Percentiles rank a stretch among this genome's conserved stretches.
Conservation (phyloP, 2,329 filamentous ascomycete species). For the Cladosporium oxysporum region DNA sequence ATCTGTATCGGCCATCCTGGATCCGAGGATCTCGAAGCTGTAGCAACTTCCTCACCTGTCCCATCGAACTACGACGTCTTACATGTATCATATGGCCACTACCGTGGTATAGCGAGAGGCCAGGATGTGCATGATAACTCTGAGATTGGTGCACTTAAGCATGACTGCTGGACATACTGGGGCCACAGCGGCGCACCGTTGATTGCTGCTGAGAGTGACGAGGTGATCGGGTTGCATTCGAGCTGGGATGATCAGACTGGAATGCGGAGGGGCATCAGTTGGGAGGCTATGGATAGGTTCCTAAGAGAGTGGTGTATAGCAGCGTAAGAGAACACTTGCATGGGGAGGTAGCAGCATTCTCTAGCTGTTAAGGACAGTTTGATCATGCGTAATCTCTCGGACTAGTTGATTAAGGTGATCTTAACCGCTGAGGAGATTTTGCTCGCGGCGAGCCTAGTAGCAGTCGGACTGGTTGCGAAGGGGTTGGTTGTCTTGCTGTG, state of each 20-base stretch:
- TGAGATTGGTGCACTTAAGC: slow-evolving; percentile 55
- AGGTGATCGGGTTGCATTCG: slow-evolving; percentile 54
- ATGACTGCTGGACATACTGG: slow-evolving; percentile 61
- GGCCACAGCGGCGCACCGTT: slow-evolving; percentile 57
- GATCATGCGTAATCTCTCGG: too few relatives aligned
- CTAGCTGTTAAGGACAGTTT: background rate
- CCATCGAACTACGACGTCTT: slow-evolving; percentile 51
- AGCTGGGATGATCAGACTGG: slow-evolving; percentile 56
- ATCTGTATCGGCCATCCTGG: slow-evolving; percentile 47
- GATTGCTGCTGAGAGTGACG: slow-evolving; percentile 42
- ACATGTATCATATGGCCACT: slow-evolving; percentile 48
- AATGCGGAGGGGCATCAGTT: slow-evolving; percentile 53
- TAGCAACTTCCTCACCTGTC: slow-evolving; percentile 33
- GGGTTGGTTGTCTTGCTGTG: too few relatives aligned
- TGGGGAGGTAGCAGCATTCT: too few relatives aligned
- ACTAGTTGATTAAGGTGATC: too few relatives aligned
- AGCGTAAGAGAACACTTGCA: background rate
- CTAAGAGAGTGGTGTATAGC: slow-evolving; percentile 21
- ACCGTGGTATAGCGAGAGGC: slow-evolving; percentile 41
- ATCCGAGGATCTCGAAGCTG: slow-evolving; percentile 47
- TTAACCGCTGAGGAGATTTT: too few relatives aligned
- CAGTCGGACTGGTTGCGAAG: too few relatives aligned
- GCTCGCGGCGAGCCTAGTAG: too few relatives aligned
- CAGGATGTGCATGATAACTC: slow-evolving; percentile 53
- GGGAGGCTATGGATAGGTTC: slow-evolving; percentile 50